Percentiles rank a stretch among this genome's conserved stretches.
These are phyloP conservation scores for Artemisia argyi DNA, from an alignment of 129 eudicot genomes.

Conservation along the genomic window DNA sequence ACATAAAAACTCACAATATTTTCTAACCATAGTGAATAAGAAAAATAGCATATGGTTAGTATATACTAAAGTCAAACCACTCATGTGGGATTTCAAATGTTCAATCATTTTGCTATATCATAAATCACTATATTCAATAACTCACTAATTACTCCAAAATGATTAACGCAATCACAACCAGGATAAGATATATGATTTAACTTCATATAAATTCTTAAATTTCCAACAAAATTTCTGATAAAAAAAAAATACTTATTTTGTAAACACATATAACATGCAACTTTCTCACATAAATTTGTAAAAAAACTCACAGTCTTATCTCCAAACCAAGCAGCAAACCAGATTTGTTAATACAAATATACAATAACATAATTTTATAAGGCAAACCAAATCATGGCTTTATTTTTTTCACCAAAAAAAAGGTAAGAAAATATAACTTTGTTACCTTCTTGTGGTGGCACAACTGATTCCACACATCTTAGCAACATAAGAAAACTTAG, in stretches of 20 bases:
- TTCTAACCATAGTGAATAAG: background rate
- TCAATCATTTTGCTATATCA: conserved; percentile 12
- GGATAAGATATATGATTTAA: too few species aligned
- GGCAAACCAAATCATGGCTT: background rate
- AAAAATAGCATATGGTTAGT: background rate
- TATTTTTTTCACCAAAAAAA: too few species aligned
- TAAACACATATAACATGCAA: too few species aligned
- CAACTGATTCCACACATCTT: conserved; percentile 33
- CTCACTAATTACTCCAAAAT: too few species aligned
- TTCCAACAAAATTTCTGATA: too few species aligned
- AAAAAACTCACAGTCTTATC: too few species aligned
- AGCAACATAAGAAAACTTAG: conserved; percentile 24
- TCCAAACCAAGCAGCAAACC: too few species aligned
- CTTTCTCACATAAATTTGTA: too few species aligned
- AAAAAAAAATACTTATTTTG: too few species aligned
- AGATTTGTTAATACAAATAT: too few species aligned
- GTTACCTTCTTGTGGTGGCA: conserved; percentile 72
- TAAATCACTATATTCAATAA: background rate
- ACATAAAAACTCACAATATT: background rate
- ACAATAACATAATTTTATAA: background rate
- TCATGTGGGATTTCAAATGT: conserved; percentile 11
- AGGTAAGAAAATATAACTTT: background rate
- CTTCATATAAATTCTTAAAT: too few species aligned
- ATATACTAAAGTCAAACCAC: conserved; percentile 21
- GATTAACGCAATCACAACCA: too few species aligned